Conservation (phyloP, 2,329 filamentous ascomycete species). For the Verticillium nubilum region DNA sequence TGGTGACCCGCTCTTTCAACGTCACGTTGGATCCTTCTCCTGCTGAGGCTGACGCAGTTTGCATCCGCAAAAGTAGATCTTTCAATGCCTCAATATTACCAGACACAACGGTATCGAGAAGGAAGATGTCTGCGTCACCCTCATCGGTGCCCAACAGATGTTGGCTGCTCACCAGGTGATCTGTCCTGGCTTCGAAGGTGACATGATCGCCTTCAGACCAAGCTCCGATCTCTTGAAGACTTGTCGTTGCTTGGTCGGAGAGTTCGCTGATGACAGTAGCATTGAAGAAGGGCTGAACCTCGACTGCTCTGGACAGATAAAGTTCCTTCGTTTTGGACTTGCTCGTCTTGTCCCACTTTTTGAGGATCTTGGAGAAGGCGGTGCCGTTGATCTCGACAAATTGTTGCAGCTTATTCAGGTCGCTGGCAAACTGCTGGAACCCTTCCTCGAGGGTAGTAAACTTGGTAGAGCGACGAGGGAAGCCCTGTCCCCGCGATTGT, state of each 20-base stretch:
- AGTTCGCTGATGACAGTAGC: slow-evolving; percentile 93
- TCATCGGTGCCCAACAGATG: slow-evolving; percentile 72
- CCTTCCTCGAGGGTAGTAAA: slow-evolving; percentile 95
- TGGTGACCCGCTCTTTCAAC: slow-evolving; percentile 71
- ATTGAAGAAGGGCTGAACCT: slow-evolving; percentile 98
- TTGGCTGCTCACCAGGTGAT: slow-evolving; percentile 61
- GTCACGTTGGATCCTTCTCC: slow-evolving; percentile 48
- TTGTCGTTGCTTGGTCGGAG: slow-evolving; percentile 96
- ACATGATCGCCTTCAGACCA: slow-evolving; percentile 97
- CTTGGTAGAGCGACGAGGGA: slow-evolving; percentile 83
- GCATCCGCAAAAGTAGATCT: slow-evolving; percentile 75
- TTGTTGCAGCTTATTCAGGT: slow-evolving; percentile 95
- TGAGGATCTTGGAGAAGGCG: slow-evolving; percentile 96
- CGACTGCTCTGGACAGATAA: slow-evolving; percentile 90
- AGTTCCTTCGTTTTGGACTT: slow-evolving; percentile 98
- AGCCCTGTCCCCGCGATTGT: slow-evolving; percentile 69
- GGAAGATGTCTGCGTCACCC: slow-evolving; percentile 80
- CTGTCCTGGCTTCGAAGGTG: slow-evolving; percentile 61
- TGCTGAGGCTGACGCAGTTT: slow-evolving; percentile 36
- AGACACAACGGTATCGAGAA: slow-evolving; percentile 79
- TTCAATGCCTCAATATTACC: slow-evolving; percentile 73
- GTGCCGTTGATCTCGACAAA: slow-evolving; percentile 98
- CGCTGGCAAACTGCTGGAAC: slow-evolving; percentile 93
- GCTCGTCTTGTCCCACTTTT: slow-evolving; percentile 99
- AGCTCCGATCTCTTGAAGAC: slow-evolving; percentile 85